Evolutionary conservation across 2,329 filamentous ascomycete species (phyloP), one percentile per base, ranked within the genome.

Genomic region (Diaporthe citrichinensis): DNA sequence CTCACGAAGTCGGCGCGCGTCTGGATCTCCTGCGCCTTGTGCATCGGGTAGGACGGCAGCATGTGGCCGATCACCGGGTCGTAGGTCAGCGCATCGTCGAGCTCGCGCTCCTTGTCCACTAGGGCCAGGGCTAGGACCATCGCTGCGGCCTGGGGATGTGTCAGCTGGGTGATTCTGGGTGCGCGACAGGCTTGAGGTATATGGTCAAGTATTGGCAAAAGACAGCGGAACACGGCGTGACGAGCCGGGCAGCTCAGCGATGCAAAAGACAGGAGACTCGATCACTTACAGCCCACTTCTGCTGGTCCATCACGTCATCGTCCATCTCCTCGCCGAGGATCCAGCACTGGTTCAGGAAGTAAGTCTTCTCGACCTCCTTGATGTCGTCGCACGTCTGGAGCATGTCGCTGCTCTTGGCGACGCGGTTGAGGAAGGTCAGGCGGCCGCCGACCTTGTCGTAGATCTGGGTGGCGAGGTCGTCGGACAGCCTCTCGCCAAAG

Each of bases 1-100:
- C 97, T 92, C 80, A 98, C 96, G 83, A 98, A 99, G 84, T 99
- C 97, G 76, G 95, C 93, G 72, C 97, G 90, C 20, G 97, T 98
- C 96, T 98, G 98, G 82, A 98, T 93, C 84, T 98, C 90, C 77
- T 96, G 93, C 0, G 95, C 95, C 79, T 93, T 90, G 82, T 98
- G 95, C 73, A 98, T 91, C 0, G 94, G 92, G 77, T 95, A 93
- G 55, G 94, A 90, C 0, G 97, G 95, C 5, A 98, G 89, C 41
- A 95, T 88, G 81, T 98, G 94, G 46, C 94, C 94, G 14, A 83
- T 84, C 20, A 92, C 86, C 0, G 88, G 85, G 82, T 95, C 90
- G 81, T 95, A 96, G 10, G 85, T 92, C 71, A 87, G 87, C 12
- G 85, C 92, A 69, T 87, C 87, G n/a, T 91, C 88, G 85, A 90